phyloP scores from a whole-genome alignment of 805 yeast species.

The Candida broadrunensis region DNA sequence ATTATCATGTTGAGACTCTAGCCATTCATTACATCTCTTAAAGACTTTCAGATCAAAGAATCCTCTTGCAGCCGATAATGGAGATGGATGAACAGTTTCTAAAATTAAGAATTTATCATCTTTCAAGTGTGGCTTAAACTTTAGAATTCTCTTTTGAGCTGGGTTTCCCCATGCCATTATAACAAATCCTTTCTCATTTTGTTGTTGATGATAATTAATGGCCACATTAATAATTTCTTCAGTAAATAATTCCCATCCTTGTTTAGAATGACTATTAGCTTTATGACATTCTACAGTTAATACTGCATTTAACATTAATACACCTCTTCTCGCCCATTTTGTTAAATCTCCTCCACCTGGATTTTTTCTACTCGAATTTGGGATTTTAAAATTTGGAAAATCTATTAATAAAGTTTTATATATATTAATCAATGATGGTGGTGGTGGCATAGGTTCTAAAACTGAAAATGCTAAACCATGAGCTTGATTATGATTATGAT shows the following conservation, averaged over 20 bases:
- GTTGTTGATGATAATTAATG: constrained; percentile 43
- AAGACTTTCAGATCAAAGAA: constrained; percentile 80
- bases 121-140: constrained; percentile 20
- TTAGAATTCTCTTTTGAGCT: constrained; percentile 59
- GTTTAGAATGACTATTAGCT: constrained; percentile 86
- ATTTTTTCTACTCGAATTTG: constrained; percentile 34
- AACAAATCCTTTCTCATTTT: constrained; percentile 49
- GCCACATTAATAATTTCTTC: constrained; percentile 59
- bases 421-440: constrained; percentile 86
- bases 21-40: constrained; percentile 74
- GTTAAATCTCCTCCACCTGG: constrained; percentile 65
- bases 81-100: constrained; percentile 89
- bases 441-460: constrained; percentile 68
- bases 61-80: constrained; percentile 82
- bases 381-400: constrained; percentile 67
- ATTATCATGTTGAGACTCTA: constrained; percentile 41
- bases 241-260: constrained; percentile 93
- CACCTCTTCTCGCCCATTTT: constrained; percentile 86
- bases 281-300: constrained; percentile 90
- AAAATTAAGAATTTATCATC: constrained; percentile 45
- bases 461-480: constrained; percentile 97
- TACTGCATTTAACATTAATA: constrained; percentile 80
- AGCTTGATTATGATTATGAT: constrained; percentile 89
- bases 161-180: constrained; percentile 83
- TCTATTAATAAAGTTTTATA: constrained; percentile 67